Base-by-base conservation (phyloP, 1,139 yeast species). In the Yamadazyma spencermartinsiae region DNA sequence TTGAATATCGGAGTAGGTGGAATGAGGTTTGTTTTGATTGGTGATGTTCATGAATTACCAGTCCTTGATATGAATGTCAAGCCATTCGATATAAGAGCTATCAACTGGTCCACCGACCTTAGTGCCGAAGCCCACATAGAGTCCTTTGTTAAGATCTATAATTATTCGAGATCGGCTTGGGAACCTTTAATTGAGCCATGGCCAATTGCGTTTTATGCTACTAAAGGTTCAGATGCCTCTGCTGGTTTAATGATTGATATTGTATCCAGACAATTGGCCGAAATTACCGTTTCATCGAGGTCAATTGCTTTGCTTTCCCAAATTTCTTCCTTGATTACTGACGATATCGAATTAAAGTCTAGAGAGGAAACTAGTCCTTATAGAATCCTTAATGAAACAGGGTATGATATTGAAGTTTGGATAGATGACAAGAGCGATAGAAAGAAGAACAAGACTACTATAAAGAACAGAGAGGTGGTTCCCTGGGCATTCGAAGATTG, bases 401-500 rank as follows among this genome's bases (percentile, higher is more conserved):
- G 98, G 0, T 76, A 74, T 48, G 82, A 82, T 39, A 44, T 92
- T 21, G 80, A 81, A 39, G 78, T 92, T 1, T 90, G 97, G 97
- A 72, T 79, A 14, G 84, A 84, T 40, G 62, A 63, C 33, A 52
- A 52, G 0, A 46, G 46, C 2, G 41, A 42, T 5, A 12, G 12
- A 3, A 45, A 40, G 6, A 40, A 43, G 42, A 49, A 32, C 24
- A 52, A 33, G 8, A 51, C 37, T 49, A 41, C 55, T 0, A 59
- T 89, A 17, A 65, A 66, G 34, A 73, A 81, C 32, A 75, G 77
- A 3, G 76, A 74, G 4, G 63, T 64, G 6, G 61, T 79, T 9
- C 85, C 90, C 0, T 94, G 98, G 98, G 82, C 92, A 31, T 94
- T 94, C 66, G 95, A 90, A 54, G 96, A 92, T 54, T 92, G 98